Conservation (phyloP, 495 filamentous ascomycete genomes). For the Penicillium simplicissimum region DNA sequence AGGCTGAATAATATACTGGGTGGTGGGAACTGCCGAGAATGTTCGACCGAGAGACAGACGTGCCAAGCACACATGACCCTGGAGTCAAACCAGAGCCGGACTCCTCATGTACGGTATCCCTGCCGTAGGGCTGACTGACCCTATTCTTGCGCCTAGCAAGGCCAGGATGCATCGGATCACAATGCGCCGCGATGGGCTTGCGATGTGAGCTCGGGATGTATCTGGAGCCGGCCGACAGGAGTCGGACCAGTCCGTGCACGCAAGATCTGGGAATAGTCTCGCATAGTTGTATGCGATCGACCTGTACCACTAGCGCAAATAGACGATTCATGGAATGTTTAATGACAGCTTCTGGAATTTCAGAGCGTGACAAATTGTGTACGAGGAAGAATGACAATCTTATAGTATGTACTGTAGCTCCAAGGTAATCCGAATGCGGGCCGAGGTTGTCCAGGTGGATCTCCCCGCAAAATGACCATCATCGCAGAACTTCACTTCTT, state of each 20-base stretch:
- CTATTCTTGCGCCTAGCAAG: neutral
- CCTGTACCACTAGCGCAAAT: neutral
- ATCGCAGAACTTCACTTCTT: conserved; percentile 4
- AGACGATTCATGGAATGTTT: neutral
- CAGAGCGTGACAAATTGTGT: neutral
- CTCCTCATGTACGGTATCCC: neutral
- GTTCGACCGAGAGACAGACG: neutral
- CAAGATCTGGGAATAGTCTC: neutral
- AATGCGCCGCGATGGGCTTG: neutral
- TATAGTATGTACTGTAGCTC: no score
- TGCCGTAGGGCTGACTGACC: neutral
- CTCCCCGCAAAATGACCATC: conserved; percentile 23
- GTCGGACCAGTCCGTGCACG: neutral
- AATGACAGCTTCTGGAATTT: neutral
- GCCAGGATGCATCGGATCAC: neutral
- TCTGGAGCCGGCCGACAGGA: neutral
- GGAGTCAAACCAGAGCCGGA: neutral
- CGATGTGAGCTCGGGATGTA: neutral
- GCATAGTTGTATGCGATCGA: conserved; percentile 6
- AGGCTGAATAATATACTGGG: neutral
- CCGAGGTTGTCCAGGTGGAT: conserved; percentile 15
- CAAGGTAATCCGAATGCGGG: conserved; percentile 7
- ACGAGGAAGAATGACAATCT: neutral
- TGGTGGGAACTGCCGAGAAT: neutral
- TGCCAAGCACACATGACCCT: neutral